Evolutionary conservation across 2,329 filamentous ascomycete genomes (phyloP).

Genomic region (Fusarium nelsonii): DNA sequence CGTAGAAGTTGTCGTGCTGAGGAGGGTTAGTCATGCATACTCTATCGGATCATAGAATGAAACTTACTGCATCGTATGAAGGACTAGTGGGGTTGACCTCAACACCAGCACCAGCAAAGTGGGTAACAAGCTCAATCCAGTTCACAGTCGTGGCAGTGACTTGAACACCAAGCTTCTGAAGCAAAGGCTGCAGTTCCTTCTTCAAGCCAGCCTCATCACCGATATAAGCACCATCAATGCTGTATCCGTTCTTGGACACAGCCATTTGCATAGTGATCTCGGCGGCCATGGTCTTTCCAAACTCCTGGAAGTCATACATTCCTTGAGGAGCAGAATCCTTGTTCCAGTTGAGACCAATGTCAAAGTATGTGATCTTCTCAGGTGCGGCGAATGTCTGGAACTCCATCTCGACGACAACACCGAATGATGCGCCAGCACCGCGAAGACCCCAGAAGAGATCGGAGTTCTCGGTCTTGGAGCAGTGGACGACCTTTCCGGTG

Average conservation of each 20-base stretch:
- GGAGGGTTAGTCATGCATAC: background rate
- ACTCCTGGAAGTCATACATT: slow-evolving; percentile 46
- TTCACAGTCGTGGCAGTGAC: slow-evolving; percentile 28
- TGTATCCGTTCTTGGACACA: slow-evolving; percentile 37
- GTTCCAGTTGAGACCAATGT: slow-evolving; percentile 41
- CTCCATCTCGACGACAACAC: slow-evolving; percentile 49
- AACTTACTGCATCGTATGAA: slow-evolving; percentile 44
- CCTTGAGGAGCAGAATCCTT: slow-evolving; percentile 37
- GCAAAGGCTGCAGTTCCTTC: slow-evolving; percentile 38
- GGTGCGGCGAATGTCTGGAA: slow-evolving; percentile 48
- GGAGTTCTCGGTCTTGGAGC: slow-evolving; percentile 42
- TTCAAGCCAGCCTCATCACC: slow-evolving; percentile 32
- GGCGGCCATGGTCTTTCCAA: slow-evolving; percentile 45
- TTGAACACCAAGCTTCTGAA: slow-evolving; percentile 35
- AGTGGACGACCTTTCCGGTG: slow-evolving; percentile 45
- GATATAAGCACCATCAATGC: slow-evolving; percentile 47
- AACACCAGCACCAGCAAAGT: slow-evolving; percentile 37
- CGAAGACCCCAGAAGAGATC: slow-evolving; percentile 51
- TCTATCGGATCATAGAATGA: rapidly evolving
- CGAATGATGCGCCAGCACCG: slow-evolving; percentile 51
- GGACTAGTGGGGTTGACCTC: slow-evolving; percentile 44
- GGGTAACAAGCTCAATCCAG: slow-evolving; percentile 47
- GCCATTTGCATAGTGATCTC: slow-evolving; percentile 49
- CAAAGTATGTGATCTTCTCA: slow-evolving; percentile 39
- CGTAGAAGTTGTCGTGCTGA: slow-evolving; percentile 51